A percentile compares a stretch with the other conserved stretches of the same genome.
Evolutionary conservation across 2,329 filamentous ascomycete species (phyloP).

Genomic region (Dendryphion nanum): DNA sequence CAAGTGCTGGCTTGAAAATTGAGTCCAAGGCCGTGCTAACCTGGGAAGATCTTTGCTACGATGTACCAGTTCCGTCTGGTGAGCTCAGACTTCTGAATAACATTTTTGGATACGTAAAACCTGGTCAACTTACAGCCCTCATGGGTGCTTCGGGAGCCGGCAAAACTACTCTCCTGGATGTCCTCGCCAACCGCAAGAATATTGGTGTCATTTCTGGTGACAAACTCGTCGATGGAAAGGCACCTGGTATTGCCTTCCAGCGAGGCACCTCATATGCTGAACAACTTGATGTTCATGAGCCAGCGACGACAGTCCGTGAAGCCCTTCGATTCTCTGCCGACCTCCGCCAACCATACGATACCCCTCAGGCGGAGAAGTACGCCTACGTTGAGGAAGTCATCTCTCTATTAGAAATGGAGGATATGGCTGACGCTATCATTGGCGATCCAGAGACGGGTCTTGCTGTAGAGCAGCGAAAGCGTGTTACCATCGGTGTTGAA

Average conservation of each 20-base stretch:
- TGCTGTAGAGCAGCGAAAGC: conserved; percentile 66
- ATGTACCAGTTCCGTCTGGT: conserved; percentile 69
- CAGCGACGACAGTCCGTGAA: conserved; percentile 63
- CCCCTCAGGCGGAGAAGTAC: conserved; percentile 60
- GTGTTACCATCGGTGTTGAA: conserved; percentile 63
- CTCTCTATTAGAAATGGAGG: conserved; percentile 63
- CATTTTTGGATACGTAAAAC: conserved; percentile 57
- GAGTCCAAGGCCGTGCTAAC: conserved; percentile 57
- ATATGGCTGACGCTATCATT: conserved; percentile 65
- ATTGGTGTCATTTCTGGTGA: conserved; percentile 64
- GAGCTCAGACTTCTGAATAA: conserved; percentile 55
- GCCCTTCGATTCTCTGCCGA: conserved; percentile 66
- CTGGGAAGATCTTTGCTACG: conserved; percentile 58
- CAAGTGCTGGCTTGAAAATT: conserved; percentile 50
- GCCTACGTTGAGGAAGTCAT: conserved; percentile 67
- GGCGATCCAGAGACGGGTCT: conserved; percentile 60
- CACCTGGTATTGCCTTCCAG: conserved; percentile 60
- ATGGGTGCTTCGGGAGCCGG: conserved; percentile 62
- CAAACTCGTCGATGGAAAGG: conserved; percentile 60
- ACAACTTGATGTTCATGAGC: conserved; percentile 64
- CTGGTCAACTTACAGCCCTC: conserved; percentile 53
- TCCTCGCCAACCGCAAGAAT: conserved; percentile 65
- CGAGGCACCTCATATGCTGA: conserved; percentile 64
- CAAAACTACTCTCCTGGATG: conserved; percentile 82
- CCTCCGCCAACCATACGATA: conserved; percentile 60